phyloP scores from a whole-genome alignment of 2,329 filamentous ascomycete genomes.

The Blastomyces percursus region DNA sequence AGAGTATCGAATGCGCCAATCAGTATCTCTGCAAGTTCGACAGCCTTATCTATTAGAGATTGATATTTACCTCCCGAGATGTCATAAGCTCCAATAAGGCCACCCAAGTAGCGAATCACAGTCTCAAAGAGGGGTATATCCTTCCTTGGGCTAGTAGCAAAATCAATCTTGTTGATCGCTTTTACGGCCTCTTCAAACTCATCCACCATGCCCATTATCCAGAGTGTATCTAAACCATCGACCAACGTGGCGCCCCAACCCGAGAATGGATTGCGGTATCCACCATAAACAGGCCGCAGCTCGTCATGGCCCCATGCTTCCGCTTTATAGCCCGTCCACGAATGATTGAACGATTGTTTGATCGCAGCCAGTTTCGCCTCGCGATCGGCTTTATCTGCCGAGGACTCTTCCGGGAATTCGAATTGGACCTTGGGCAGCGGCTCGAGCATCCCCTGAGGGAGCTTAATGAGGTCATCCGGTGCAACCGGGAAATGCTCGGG shows the following conservation, averaged over 20 bases:
- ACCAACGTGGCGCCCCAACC: conserved; percentile 53
- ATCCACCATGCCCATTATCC: conserved; percentile 49
- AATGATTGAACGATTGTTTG: conserved; percentile 43
- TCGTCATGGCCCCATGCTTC: conserved; percentile 56
- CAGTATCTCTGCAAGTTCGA: conserved; percentile 46
- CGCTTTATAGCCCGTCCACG: conserved; percentile 51
- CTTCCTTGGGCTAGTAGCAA: conserved; percentile 29
- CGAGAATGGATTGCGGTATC: conserved; percentile 48
- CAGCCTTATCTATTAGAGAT: conserved; percentile 40
- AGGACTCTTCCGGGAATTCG: conserved; percentile 19
- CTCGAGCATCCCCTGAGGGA: conserved; percentile 19
- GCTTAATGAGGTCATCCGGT: conserved; percentile 62
- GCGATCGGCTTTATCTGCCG: conserved; percentile 25
- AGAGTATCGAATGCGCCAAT: conserved; percentile 34
- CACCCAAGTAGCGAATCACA: conserved; percentile 45
- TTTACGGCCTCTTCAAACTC: conserved; percentile 47
- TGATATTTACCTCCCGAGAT: conserved; percentile 46
- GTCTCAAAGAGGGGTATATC: conserved; percentile 40
- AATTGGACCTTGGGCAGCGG: conserved; percentile 22
- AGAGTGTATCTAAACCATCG: conserved; percentile 51
- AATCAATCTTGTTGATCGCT: conserved; percentile 46
- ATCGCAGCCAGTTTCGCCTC: conserved; percentile 37
- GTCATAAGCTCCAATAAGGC: conserved; percentile 44
- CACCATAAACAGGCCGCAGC: conserved; percentile 46
- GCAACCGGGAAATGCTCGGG: conserved; percentile 68